Evolutionary conservation across 805 yeast species (phyloP), one percentile per base, ranked within the genome.

Genomic region (Dipodascus geniculatus): DNA sequence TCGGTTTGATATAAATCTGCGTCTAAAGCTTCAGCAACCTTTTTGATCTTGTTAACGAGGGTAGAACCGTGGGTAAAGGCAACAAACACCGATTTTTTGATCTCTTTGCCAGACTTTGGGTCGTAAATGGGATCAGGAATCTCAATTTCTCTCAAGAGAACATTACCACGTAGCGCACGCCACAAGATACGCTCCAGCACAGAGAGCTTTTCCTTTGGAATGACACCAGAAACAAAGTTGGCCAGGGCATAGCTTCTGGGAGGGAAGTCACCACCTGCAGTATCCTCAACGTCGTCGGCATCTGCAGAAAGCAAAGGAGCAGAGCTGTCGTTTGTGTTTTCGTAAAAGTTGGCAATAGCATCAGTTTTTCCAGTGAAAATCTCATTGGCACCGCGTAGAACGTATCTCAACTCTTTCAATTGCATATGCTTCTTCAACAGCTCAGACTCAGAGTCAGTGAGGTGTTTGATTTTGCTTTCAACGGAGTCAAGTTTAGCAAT

Each of bases 151-250:
- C 83, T 82, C 67, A 90, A 79, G 63, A 78, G 87, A 59, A 95
- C 73, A 67, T 93, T 93, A 64, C 99, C 99, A 67, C 99, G 81
- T 58, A 91, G 76, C 19, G 88, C 81, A 70, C 99, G 79, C 96
- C 96, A 93, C 50, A 89, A 71, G 54, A 93, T 87, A 62, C 82
- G 85, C 65, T 89, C 89, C 57, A 93, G 73, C 1, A 83, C 74
- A 16, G 76, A 79, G 23, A 88, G 75, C 63, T 85, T 85, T 9
- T 74, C 79, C 61, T 93, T 77, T 48, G 81, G 76, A 49, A 93
- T 82, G 14, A 91, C 90, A 52, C 98, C 99, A 6, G 93, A 80
- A 51, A 86, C 79, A 58, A 81, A 83, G 51, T 69, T 73, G 24
- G 74, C 71, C 60, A 38, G 44, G 6, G 44, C 44, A 38, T 3